Conservation (phyloP, 2,329 filamentous ascomycete genomes). For the Sporothrix globosa region DNA sequence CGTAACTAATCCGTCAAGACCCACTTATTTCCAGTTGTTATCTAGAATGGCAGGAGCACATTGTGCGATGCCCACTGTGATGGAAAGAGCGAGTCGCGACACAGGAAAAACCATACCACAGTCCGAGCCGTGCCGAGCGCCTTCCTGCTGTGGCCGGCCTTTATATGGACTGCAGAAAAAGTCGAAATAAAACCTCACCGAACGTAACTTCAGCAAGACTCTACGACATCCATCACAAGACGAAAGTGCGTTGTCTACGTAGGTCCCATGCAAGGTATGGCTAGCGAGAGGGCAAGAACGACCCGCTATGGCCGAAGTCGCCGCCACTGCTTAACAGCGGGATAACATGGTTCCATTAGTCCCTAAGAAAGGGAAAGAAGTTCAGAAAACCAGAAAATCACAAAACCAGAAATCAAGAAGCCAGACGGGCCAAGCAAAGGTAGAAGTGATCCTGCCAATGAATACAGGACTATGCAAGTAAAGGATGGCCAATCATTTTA, state of each 20-base stretch:
- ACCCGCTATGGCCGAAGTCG: background rate
- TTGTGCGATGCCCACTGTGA: background rate
- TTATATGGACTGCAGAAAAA: background rate
- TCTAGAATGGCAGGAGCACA: background rate
- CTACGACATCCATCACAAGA: background rate
- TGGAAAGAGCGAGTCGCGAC: background rate
- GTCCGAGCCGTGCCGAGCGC: constrained; percentile 16
- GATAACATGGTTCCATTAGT: constrained; percentile 3
- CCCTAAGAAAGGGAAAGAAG: background rate
- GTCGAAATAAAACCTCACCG: background rate
- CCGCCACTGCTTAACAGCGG: constrained; percentile 10
- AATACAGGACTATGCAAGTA: background rate
- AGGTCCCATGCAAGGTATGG: too few relatives aligned
- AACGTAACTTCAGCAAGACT: background rate
- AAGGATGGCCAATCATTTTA: background rate
- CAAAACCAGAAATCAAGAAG: background rate
- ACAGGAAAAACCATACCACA: too few relatives aligned
- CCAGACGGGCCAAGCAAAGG: background rate
- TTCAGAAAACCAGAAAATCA: background rate
- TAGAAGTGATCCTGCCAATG: background rate
- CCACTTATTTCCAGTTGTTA: constrained; percentile 7
- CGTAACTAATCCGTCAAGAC: background rate
- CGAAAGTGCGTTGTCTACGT: background rate
- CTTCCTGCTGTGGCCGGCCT: background rate
- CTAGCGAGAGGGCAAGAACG: background rate